Percentiles rank a stretch among this genome's conserved stretches.
These are phyloP conservation scores for Colletotrichum acutatum DNA, from an alignment of 2,329 filamentous ascomycete genomes.

Conservation along the genomic window DNA sequence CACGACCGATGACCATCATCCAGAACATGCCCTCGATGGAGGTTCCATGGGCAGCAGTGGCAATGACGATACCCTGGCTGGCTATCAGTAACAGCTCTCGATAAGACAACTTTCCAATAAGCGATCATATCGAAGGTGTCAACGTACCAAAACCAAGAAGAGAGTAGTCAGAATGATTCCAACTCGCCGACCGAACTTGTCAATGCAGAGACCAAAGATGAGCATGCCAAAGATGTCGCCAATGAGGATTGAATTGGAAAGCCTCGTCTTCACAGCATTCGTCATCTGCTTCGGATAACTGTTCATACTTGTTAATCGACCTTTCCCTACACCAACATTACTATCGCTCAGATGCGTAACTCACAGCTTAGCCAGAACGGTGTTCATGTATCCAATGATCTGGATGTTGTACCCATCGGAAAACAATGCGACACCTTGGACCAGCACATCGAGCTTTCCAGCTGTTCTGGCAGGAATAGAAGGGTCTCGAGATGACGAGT, in stretches of 20 bases:
- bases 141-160: constrained; percentile 51
- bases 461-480: background rate
- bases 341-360: background rate
- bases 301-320: background rate
- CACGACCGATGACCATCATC: constrained; percentile 61
- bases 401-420: constrained; percentile 49
- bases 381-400: constrained; percentile 47
- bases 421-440: constrained; percentile 45
- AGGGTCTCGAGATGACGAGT: background rate
- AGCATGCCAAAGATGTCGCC: constrained; percentile 55
- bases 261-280: constrained; percentile 47
- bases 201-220: constrained; percentile 53
- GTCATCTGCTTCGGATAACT: constrained; percentile 45
- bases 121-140: background rate
- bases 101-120: fast-evolving
- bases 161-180: constrained; percentile 57
- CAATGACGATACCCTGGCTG: constrained; percentile 51
- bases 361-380: constrained; percentile 43
- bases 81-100: background rate
- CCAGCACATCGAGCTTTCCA: constrained; percentile 37
- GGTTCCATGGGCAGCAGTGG: constrained; percentile 54
- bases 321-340: fast-evolving
- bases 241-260: constrained; percentile 52
- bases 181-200: constrained; percentile 56
- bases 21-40: constrained; percentile 59